Evolutionary conservation across 345 rosid species (phyloP).

Genomic region (Carallia pectinifolia): DNA sequence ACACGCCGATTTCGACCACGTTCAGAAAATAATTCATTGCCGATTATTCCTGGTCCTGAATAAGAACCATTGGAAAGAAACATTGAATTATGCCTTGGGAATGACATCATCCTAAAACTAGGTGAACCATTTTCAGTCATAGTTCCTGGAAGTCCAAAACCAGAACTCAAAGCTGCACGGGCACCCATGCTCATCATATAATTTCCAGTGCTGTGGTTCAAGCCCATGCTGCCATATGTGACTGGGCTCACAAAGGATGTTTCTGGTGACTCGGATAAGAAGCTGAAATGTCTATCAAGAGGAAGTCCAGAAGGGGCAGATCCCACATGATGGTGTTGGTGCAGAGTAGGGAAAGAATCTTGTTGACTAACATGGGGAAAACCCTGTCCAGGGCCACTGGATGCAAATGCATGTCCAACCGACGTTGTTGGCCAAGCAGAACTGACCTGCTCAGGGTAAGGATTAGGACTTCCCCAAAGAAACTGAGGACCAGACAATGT

Average conservation of each 20-base stretch:
- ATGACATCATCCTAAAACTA: constrained; percentile 53
- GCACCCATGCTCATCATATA: constrained; percentile 48
- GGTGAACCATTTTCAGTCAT: constrained; percentile 52
- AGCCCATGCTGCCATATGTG: constrained; percentile 49
- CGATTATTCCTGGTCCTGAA: constrained; percentile 43
- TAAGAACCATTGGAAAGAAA: constrained; percentile 49
- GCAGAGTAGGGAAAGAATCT: constrained; percentile 48
- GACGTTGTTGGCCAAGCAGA: constrained; percentile 70
- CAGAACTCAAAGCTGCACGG: constrained; percentile 43
- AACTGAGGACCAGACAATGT: constrained; percentile 78
- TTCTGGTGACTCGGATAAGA: constrained; percentile 73
- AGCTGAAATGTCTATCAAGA: constrained; percentile 73
- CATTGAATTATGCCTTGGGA: constrained; percentile 48
- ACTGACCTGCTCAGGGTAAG: constrained; percentile 51
- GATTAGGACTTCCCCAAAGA: constrained; percentile 87
- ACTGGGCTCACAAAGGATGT: constrained; percentile 55
- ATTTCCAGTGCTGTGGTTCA: constrained; percentile 43
- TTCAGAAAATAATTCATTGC: constrained; percentile 51
- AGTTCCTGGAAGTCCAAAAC: constrained; percentile 48
- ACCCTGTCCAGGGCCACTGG: constrained; percentile 45
- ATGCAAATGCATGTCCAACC: constrained; percentile 52
- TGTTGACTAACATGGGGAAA: constrained; percentile 45
- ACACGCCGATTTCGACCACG: constrained; percentile 42
- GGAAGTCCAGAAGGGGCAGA: constrained; percentile 92
- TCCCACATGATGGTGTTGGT: constrained; percentile 70